Base-by-base conservation (phyloP, 1,284 basidiomycete species). In the Puccinia triticina region DNA sequence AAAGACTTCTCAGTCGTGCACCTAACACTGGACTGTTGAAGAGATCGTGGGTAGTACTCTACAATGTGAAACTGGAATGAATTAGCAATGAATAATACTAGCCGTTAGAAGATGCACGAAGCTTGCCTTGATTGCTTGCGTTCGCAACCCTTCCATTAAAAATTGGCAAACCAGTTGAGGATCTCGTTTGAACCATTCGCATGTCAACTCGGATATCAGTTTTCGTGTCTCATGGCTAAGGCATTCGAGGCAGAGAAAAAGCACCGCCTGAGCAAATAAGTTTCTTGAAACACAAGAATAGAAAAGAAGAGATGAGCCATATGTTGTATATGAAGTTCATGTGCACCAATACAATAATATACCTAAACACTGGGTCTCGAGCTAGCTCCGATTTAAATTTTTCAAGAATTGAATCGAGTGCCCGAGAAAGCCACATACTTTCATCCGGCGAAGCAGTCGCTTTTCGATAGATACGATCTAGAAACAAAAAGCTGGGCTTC, bases 381-480 rank as follows among this genome's bases (percentile, higher is more conserved):
- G 85, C 83, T 4, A 94, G 86, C 26, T 92, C 91, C 0, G 87
- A 85, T 50, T 89, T 88, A 84, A 90, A 90, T 84, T 87, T 90
- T 0, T 87, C 84, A 7, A 93, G 84, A 0, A 91, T 88, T 0
- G 89, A 90, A 78, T 91, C 89, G 7, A 90, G 86, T 0, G 93
- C 92, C 43, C 92, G 90, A n/a, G 94, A 88, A 3, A 96, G 87
- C 95, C 95, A 96, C 23, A 85, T 85, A 84, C 94, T 91, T 46
- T 96, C 94, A 26, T 91, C 90, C 0, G 87, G 85, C 55, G 73
- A 59, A 7, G 91, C 89, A 7, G 88, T 88, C 7, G 92, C 85
- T 86, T 93, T 94, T 81, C 91, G 90, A 86, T 94, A 95, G 0
- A 93, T 91, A 87, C 93, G 95, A 82, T 95, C 94, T 90, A 91